phyloP scores from a whole-genome alignment of 345 rosid species.

The Eucalyptus caleyi region DNA sequence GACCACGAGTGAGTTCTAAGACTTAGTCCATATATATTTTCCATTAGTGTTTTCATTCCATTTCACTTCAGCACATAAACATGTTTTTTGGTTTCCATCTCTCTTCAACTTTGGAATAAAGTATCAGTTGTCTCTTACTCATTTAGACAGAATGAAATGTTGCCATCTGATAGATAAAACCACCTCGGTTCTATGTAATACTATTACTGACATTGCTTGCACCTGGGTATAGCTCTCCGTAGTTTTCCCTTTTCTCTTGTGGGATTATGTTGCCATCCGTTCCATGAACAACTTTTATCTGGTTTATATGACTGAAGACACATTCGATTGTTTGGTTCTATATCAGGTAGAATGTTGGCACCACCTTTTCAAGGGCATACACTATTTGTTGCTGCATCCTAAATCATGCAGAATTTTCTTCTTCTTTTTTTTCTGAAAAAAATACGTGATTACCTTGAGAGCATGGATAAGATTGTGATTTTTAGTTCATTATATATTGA shows the following conservation, averaged over 20 bases:
- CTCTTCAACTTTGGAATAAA: neutral
- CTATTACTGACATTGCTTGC: neutral
- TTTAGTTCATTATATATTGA: neutral
- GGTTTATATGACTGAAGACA: neutral
- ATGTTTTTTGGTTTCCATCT: neutral
- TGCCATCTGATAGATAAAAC: neutral
- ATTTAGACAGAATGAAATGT: neutral
- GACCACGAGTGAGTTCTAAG: slow-evolving; percentile 70
- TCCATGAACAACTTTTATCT: neutral
- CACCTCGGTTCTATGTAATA: neutral
- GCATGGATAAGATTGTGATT: neutral
- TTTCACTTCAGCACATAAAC: neutral
- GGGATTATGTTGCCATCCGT: neutral
- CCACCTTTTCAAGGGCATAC: neutral
- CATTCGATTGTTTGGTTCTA: neutral
- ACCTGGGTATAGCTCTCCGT: neutral
- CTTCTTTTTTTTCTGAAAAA: neutral
- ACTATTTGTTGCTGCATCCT: neutral
- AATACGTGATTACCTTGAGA: neutral
- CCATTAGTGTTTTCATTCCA: neutral
- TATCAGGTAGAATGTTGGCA: neutral
- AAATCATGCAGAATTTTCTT: neutral
- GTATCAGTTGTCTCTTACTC: neutral
- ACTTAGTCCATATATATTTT: neutral
- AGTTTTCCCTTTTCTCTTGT: neutral